These are phyloP conservation scores for Elongisporangium anandrum DNA, from an alignment of 352 stramenopile genomes.

Conservation along the genomic window DNA sequence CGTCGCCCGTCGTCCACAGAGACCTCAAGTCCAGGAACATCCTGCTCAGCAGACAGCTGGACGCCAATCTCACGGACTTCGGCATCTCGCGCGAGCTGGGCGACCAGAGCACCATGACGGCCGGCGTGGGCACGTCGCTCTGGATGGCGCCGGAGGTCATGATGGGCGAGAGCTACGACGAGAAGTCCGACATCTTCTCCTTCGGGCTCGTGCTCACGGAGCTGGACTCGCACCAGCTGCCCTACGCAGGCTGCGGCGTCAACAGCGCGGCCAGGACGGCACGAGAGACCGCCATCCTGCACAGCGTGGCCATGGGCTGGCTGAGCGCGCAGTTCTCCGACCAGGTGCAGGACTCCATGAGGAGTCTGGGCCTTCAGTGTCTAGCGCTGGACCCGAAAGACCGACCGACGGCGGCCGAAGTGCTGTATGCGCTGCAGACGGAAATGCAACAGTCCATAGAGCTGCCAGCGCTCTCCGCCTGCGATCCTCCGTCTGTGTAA, in stretches of 20 bases:
- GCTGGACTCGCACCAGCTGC: constrained; percentile 34
- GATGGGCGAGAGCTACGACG: constrained; percentile 34
- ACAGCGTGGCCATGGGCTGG: constrained; percentile 29
- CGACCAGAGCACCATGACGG: constrained; percentile 26
- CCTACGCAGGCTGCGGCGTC: constrained; percentile 7
- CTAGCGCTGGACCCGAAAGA: constrained; percentile 26
- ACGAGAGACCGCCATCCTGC: constrained; percentile 12
- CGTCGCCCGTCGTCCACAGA: constrained; percentile 29
- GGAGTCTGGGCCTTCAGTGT: constrained; percentile 25
- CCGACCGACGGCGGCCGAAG: constrained; percentile 29
- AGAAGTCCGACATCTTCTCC: constrained; percentile 43
- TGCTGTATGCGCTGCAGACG: not conserved
- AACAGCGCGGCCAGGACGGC: constrained; percentile 6
- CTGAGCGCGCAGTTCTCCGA: constrained; percentile 29
- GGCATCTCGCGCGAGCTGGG: constrained; percentile 28
- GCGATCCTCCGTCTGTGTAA: not conserved
- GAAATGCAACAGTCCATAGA: not conserved
- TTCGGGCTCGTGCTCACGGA: constrained; percentile 44
- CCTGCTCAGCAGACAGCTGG: constrained; percentile 17
- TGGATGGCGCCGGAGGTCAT: constrained; percentile 47
- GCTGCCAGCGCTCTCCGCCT: not conserved
- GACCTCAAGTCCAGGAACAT: constrained; percentile 59
- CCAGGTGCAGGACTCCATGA: constrained; percentile 13
- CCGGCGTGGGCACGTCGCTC: constrained; percentile 25
- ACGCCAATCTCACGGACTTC: constrained; percentile 50